Base-by-base conservation (phyloP, 192 early-diverging fungal species). In the Irineochytrium annulatum region DNA sequence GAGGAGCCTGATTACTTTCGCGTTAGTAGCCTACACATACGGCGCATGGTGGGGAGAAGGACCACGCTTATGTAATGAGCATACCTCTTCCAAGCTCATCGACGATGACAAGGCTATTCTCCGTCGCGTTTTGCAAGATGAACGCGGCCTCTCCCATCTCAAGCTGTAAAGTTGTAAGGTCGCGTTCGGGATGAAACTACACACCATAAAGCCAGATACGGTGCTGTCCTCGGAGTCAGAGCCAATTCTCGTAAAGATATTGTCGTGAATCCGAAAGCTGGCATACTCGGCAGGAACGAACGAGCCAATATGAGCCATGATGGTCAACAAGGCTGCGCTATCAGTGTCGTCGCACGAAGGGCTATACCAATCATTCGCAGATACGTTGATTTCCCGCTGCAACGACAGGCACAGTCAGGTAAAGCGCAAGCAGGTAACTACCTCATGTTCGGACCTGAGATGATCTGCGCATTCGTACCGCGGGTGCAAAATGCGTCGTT, bases 371-470 rank as follows among this genome's bases (percentile, higher is more conserved):
- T 83, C 64, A 91, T 91, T 0, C 85, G 78, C 33, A 97, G 55
- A 67, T 91, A 94, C 3, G 91, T 92, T 13, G 86, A 85, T 66
- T 94, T 93, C 22, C 92, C 92, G 32, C 87, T n/a, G n/a, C n/a
- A n/a, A n/a, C n/a, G n/a, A n/a, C n/a, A n/a, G n/a, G n/a, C n/a
- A n/a, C n/a, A n/a, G n/a, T n/a, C n/a, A n/a, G n/a, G n/a, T n/a
- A n/a, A n/a, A n/a, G n/a, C n/a, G n/a, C n/a, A n/a, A n/a, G n/a
- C n/a, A n/a, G n/a, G n/a, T n/a, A n/a, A n/a, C n/a, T n/a, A n/a
- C n/a, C n/a, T 86, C 93, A 92, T 94, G 63, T 97, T 97, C 4
- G 92, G 89, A 0, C 94, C 94, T 11, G 89, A 91, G 3, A 95
- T 83, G 14, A 93, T 70, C 30, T 89, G 91, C 58, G 94, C 79